These are phyloP conservation scores for Fusarium nanum DNA, from an alignment of 2,329 filamentous ascomycete species.

Conservation along the genomic window DNA sequence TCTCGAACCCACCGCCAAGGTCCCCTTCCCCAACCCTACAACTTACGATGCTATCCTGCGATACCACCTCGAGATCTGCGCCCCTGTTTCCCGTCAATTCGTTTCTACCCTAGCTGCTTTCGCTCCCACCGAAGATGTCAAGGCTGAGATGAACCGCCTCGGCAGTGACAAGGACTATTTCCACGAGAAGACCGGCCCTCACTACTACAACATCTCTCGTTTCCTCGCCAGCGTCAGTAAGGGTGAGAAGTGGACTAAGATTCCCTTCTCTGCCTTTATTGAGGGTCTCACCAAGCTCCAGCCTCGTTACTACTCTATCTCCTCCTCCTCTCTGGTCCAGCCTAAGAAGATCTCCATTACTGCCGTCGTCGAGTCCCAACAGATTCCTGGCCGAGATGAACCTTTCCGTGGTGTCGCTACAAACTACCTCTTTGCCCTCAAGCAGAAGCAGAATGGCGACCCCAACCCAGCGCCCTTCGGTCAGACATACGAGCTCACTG, in stretches of 20 bases:
- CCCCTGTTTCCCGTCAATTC: conserved; percentile 95
- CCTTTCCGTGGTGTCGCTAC: conserved; percentile 93
- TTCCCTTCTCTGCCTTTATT: conserved; percentile 95
- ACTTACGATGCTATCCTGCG: conserved; percentile 93
- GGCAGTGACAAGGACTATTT: conserved; percentile 97
- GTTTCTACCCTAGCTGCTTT: conserved; percentile 88
- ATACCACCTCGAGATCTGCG: conserved; percentile 97
- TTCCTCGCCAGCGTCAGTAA: conserved; percentile 79
- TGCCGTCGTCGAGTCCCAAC: conserved; percentile 88
- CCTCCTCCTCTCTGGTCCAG: conserved; percentile 93
- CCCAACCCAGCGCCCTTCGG: conserved; percentile 84
- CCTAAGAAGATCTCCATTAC: conserved; percentile 96
- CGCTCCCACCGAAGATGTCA: conserved; percentile 84
- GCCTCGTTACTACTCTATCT: conserved; percentile 99
- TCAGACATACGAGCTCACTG: conserved; percentile 85
- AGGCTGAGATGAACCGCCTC: conserved; percentile 88
- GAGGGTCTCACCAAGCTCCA: conserved; percentile 95
- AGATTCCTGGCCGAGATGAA: conserved; percentile 81
- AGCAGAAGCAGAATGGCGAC: conserved; percentile 95
- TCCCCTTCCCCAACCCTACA: conserved; percentile 96
- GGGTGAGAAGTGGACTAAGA: conserved; percentile 80
- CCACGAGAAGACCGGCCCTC: conserved; percentile 82
- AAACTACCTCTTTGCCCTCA: conserved; percentile 94
- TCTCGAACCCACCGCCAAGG: conserved; percentile 93
- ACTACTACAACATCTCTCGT: conserved; percentile 90